These are phyloP conservation scores for Monilinia aucupariae DNA, from an alignment of 2,329 filamentous ascomycete genomes.

Conservation along the genomic window DNA sequence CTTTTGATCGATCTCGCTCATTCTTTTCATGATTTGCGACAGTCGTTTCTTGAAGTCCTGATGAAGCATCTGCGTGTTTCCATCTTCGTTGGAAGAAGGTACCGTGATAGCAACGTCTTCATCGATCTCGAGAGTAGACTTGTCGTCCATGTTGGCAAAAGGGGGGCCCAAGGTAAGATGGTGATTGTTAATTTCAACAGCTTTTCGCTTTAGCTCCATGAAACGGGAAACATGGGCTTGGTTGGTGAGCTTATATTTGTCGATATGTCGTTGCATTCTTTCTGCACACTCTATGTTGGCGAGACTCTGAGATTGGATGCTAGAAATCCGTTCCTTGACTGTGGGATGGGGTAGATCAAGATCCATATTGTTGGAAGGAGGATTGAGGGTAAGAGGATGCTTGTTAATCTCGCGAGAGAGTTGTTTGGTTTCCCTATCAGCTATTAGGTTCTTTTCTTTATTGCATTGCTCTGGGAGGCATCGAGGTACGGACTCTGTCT, in stretches of 20 bases:
- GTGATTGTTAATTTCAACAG: neutral
- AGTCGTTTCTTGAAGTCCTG: too few species aligned
- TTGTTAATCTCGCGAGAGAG: neutral
- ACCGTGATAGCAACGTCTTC: too few species aligned
- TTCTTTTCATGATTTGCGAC: too few species aligned
- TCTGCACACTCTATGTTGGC: neutral
- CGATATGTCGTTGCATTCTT: neutral
- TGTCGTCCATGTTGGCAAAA: too few species aligned
- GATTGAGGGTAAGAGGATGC: neutral
- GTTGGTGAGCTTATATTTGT: neutral
- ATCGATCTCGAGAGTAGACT: neutral
- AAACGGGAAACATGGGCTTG: neutral
- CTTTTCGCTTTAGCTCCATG: neutral
- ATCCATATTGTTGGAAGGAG: neutral
- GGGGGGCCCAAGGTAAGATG: neutral
- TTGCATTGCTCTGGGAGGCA: neutral
- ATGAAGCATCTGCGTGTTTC: too few species aligned
- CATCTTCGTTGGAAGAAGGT: too few species aligned
- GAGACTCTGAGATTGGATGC: too few species aligned
- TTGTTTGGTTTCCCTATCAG: neutral
- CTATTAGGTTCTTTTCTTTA: fast-evolving
- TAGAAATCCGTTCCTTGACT: neutral
- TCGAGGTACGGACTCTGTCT: neutral
- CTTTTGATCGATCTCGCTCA: too few species aligned
- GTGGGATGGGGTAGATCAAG: neutral